Evolutionary conservation across 768 basidiomycete species (phyloP), one percentile per base, ranked within the genome.

Genomic region (Macrolepiota dolichaula): DNA sequence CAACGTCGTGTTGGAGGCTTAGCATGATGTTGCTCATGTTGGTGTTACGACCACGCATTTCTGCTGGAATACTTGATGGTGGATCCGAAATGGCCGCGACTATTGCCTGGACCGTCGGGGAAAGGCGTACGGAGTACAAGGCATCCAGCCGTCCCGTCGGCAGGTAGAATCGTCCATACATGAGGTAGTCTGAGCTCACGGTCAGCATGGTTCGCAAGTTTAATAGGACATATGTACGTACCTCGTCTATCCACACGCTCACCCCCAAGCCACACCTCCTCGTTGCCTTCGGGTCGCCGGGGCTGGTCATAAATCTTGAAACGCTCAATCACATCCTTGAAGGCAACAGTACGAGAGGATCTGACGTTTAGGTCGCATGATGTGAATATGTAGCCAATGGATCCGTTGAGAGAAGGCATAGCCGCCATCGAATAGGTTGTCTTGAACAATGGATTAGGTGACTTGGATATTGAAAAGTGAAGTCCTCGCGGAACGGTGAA

Each of bases 371-470:
- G 77, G 62, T 91, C 84, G 68, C 91, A 94, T 9, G 94, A 94
- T 0, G 91, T 92, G 71, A 96, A 96, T 61, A 97, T 91, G 69
- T 97, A 98, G 50, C 92, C 92, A 42, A 98, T 81, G 1, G 93
- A 94, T 25, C 96, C 96, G 65, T 94, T 92, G 64, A 98, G 79
- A 7, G 93, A 92, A 1, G 95, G 94, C 77, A 98, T 84, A 10
- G 94, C 93, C 61, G 92, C 94, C 81, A 97, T 91, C 5, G 92
- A 87, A 73, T 96, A 95, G 1, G 92, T 92, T 1, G 93, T 95
- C 73, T 85, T 91, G 76, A 97, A 96, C 49, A 92, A 73, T 0
- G 87, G 78, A 72, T 96, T 96, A 2, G 96, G 95, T 4, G 92
- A 88, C 68, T 97, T 96, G 55, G 87, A 96, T 62, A 89, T 84